Base-by-base conservation (phyloP, 805 yeast species). In the Hanseniaspora taiwanica region DNA sequence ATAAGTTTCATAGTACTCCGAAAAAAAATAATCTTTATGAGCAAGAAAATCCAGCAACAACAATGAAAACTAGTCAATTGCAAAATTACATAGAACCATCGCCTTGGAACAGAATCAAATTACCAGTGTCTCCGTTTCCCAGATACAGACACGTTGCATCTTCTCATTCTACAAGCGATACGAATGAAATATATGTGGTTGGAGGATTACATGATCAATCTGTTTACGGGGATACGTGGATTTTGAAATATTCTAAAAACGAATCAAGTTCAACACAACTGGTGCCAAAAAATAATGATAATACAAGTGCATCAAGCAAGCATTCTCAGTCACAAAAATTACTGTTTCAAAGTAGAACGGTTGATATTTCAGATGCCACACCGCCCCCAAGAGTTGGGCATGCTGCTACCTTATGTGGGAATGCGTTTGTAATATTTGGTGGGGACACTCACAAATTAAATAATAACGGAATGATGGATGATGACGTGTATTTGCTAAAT, bases 321-420 rank as follows among this genome's bases (percentile, higher is more conserved):
- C 10, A 7, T 23, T 23, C 25, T 23, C 25, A 23, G 25, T 23
- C 25, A 10, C 7, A 7, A 23, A 69, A 58, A 40, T 61, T 60
- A 27, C 44, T 47, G 41, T 67, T 50, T 48, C 60, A 36, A 52
- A 53, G 76, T 64, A 35, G 59, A 69, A 39, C 80, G 66, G 51
- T 79, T 38, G 83, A 81, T 44, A 82, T 81, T 44, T 73, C 75
- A 38, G 84, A 79, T 45, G 77, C 81, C 38, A 74, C 84, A 14
- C 96, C 96, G 2, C 89, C 95, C 16, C 96, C 97, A 25, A 76
- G 98, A 51, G 96, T 89, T 6, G 97, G 97, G 3, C 99, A 91
- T 60, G 84, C 95, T 5, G 72, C 94, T 1, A 81, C 87, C 8
- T 68, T 89, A 25, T 79, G 94, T 45, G 98, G 97, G 12, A 89